Base-by-base conservation (phyloP, 2,329 filamentous ascomycete genomes). In the Microdochium bolleyi region DNA sequence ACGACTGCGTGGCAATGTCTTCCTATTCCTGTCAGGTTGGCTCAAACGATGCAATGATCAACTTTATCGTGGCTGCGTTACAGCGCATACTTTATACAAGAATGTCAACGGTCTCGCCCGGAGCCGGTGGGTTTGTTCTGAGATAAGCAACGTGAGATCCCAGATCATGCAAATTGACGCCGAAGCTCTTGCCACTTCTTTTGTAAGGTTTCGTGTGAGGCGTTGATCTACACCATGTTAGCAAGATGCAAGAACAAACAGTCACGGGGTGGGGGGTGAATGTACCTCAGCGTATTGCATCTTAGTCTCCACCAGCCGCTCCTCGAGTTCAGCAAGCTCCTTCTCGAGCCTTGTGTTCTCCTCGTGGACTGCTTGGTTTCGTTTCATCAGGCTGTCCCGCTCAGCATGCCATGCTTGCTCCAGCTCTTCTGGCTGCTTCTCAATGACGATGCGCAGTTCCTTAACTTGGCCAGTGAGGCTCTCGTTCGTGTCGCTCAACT, bases 241-340 rank as follows among this genome's bases (percentile, higher is more conserved):
- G 52, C 46, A 14, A n/a, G 22, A 46, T 5, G 14, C 34, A 14
- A 16, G 41, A 21, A 11, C 16, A 16, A 22, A 11, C 8, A 19
- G 3, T 21, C 19, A 21, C 4, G 41, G n/a, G 13, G 41, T 22
- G 22, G 21, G 19, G 41, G 3, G 16, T 11, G 19, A 51, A 75
- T 85, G 76, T 78, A 96, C 92, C 85, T 96, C 90, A 52, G 94
- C 94, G 74, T 92, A 91, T 64, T 84, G 83, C 88, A 99, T 88
- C 79, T 99, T 99, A 1, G 91, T 94, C 66, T 87, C 83, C 57
- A 99, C 92, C 59, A 99, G 75, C 67, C 91, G 85, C 70, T 92
- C 88, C 75, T 97, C 94, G 75, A 97, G 88, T 61, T 96, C 91
- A 4, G 83, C 79, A 79, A 96, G 81, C 63, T 94, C 89, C 65